Conservation (phyloP, 2,329 filamentous ascomycete species). For the Magnaporthiopsis poae region DNA sequence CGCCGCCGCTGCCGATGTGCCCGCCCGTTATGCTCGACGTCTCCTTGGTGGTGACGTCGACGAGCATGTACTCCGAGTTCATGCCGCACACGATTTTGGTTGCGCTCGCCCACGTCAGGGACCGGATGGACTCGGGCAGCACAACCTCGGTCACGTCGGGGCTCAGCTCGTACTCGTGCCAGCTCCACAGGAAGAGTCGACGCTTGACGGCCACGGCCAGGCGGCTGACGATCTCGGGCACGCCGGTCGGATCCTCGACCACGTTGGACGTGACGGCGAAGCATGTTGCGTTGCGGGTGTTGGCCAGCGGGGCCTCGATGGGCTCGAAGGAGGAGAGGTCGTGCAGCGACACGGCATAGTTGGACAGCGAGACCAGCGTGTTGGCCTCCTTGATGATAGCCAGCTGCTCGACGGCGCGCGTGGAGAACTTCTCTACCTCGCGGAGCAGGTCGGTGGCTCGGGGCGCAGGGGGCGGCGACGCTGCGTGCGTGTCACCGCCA, state of each 20-base stretch:
- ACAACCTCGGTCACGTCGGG: slow-evolving; percentile 66
- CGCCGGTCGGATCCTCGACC: slow-evolving; percentile 78
- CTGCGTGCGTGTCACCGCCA: slow-evolving; percentile 10
- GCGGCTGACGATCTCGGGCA: slow-evolving; percentile 85
- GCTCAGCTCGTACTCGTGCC: slow-evolving; percentile 85
- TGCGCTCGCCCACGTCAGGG: slow-evolving; percentile 81
- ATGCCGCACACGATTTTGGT: slow-evolving; percentile 82
- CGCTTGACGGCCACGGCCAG: slow-evolving; percentile 89
- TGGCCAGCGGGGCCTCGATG: slow-evolving; percentile 63
- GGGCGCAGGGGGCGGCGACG: slow-evolving; percentile 20
- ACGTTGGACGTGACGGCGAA: slow-evolving; percentile 96
- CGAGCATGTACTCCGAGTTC: slow-evolving; percentile 81
- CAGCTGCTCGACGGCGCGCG: slow-evolving; percentile 81
- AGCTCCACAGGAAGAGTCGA: slow-evolving; percentile 81
- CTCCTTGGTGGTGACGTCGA: slow-evolving; percentile 67
- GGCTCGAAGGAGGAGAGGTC: slow-evolving; percentile 77
- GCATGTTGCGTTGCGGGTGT: slow-evolving; percentile 77
- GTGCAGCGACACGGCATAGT: slow-evolving; percentile 79
- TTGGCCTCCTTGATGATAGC: slow-evolving; percentile 93
- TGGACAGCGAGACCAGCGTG: slow-evolving; percentile 80
- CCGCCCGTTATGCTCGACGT: slow-evolving; percentile 72
- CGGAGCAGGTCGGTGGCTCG: slow-evolving; percentile 74
- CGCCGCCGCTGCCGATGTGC: slow-evolving; percentile 42
- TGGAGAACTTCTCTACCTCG: slow-evolving; percentile 89
- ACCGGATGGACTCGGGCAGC: slow-evolving; percentile 74